phyloP scores from a whole-genome alignment of 2,329 filamentous ascomycete genomes.

The Cladosporium cucumerinum region DNA sequence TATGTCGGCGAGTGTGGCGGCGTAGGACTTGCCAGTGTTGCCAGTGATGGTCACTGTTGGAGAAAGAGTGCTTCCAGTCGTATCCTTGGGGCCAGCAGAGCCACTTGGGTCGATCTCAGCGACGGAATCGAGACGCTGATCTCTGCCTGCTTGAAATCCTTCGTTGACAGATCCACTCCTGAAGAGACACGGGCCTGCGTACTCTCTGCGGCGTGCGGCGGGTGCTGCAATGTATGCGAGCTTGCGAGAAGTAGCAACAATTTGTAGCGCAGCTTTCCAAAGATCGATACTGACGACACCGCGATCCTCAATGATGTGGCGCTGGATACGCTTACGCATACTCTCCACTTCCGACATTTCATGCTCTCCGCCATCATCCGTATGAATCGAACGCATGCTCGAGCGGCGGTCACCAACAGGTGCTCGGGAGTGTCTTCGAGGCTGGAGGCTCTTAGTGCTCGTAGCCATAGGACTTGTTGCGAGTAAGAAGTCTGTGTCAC shows the following conservation, averaged over 20 bases:
- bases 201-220: slow-evolving; percentile 17
- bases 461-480: not conserved
- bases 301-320: slow-evolving; percentile 35
- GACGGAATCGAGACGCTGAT: not conserved
- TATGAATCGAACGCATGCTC: slow-evolving; percentile 28
- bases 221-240: slow-evolving; percentile 26
- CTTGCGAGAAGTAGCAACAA: slow-evolving; percentile 33
- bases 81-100: not conserved
- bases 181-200: slow-evolving; percentile 19
- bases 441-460: slow-evolving; percentile 11
- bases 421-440: slow-evolving; percentile 21
- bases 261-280: slow-evolving; percentile 37
- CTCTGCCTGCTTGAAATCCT: not conserved
- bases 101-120: not conserved
- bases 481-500: slow-evolving; percentile 10
- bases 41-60: slow-evolving; percentile 9
- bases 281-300: slow-evolving; percentile 36
- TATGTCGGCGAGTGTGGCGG: slow-evolving; percentile 27
- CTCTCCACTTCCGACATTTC: slow-evolving; percentile 34
- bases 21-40: slow-evolving; percentile 24
- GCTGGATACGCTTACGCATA: slow-evolving; percentile 40
- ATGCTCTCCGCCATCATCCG: slow-evolving; percentile 27
- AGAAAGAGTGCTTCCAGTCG: not conserved
- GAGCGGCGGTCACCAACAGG: slow-evolving; percentile 17
- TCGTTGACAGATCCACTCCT: not conserved